A percentile compares a stretch with the other conserved stretches of the same genome.
These are phyloP conservation scores for Globisporangium canariense DNA, from an alignment of 352 stramenopile genomes.

Conservation along the genomic window DNA sequence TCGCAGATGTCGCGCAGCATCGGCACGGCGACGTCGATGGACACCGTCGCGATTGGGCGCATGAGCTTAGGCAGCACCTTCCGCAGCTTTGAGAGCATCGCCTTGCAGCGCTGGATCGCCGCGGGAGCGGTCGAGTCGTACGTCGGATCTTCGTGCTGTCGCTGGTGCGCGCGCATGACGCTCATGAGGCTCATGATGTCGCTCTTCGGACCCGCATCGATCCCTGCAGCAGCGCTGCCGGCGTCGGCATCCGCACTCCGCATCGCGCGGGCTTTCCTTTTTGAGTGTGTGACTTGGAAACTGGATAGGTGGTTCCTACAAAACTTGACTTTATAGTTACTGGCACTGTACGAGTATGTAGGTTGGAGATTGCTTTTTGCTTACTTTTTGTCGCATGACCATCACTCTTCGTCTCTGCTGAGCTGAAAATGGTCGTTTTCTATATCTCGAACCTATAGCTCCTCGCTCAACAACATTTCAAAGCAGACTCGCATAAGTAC, in stretches of 20 bases:
- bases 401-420: too few species aligned
- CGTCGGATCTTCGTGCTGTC: slow-evolving; percentile 36
- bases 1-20: slow-evolving; percentile 59
- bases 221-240: neutral
- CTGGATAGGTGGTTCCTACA: too few species aligned
- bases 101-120: slow-evolving; percentile 54
- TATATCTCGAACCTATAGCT: too few species aligned
- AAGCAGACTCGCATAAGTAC: neutral
- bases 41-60: slow-evolving; percentile 39
- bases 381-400: too few species aligned
- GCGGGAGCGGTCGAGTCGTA: slow-evolving; percentile 35
- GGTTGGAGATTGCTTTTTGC: too few species aligned
- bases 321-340: too few species aligned
- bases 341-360: too few species aligned
- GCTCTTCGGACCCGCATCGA: slow-evolving; percentile 37
- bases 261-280: slow-evolving; percentile 13
- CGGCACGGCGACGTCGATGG: slow-evolving; percentile 24
- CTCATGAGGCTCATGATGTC: slow-evolving; percentile 46
- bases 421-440: too few species aligned
- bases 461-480: too few species aligned
- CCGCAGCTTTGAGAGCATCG: slow-evolving; percentile 62
- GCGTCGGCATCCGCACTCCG: slow-evolving; percentile 8
- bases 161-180: slow-evolving; percentile 43
- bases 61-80: slow-evolving; percentile 71
- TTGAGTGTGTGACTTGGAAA: neutral